A percentile compares a stretch with the other conserved stretches of the same genome.
phyloP scores from a whole-genome alignment of 345 rosid species.

The Bruguiera parviflora region DNA sequence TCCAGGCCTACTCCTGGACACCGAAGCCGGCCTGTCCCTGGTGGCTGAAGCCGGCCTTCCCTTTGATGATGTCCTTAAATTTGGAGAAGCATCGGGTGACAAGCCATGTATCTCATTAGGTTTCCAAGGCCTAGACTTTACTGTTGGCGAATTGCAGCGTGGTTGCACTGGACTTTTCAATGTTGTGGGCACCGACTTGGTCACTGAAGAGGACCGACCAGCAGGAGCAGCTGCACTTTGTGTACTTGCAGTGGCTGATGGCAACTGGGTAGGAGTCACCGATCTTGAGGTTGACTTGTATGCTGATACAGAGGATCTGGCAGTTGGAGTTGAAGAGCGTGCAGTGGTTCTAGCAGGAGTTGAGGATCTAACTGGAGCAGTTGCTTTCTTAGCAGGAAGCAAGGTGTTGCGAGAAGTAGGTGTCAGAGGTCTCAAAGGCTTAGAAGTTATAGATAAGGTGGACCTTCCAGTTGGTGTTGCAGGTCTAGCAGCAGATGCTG shows the following conservation, averaged over 20 bases:
- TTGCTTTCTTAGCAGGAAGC: constrained; percentile 40
- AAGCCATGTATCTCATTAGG: constrained; percentile 28
- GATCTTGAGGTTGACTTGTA: constrained; percentile 34
- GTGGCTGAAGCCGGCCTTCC: constrained; percentile 13
- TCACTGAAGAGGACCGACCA: constrained; percentile 45
- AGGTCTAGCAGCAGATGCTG: constrained; percentile 17
- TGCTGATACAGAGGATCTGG: constrained; percentile 37
- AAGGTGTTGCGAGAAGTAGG: constrained; percentile 21
- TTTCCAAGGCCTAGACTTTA: constrained; percentile 28
- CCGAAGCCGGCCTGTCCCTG: not conserved
- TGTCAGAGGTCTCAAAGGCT: constrained; percentile 22
- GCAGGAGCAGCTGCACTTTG: constrained; percentile 28
- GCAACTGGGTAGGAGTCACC: constrained; percentile 22
- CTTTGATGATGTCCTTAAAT: constrained; percentile 25
- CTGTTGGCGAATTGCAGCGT: constrained; percentile 26
- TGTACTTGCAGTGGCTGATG: constrained; percentile 15
- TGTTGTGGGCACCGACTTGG: constrained; percentile 30
- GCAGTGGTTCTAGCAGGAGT: constrained; percentile 45
- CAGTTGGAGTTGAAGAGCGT: constrained; percentile 48
- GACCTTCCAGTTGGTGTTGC: constrained; percentile 28
- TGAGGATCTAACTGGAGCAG: constrained; percentile 41
- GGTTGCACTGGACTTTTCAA: constrained; percentile 19
- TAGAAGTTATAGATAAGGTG: constrained; percentile 14
- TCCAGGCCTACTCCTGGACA: constrained; percentile 1
- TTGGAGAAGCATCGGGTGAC: constrained; percentile 30